Conservation (phyloP, 768 basidiomycete genomes). For the Lactifluus hygrophoroides region DNA sequence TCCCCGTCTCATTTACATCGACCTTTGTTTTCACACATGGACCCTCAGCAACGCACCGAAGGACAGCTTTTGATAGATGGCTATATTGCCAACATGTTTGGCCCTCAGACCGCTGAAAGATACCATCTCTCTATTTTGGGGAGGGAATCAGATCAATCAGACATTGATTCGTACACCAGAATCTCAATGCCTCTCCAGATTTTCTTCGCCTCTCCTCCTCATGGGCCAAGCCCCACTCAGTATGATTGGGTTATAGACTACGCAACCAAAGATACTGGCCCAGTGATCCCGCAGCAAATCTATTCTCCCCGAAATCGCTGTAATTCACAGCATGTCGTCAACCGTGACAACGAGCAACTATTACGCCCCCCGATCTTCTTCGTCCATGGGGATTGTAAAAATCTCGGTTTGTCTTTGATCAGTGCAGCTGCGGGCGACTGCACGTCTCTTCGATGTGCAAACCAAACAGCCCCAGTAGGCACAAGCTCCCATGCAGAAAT, state of each 20-base stretch:
- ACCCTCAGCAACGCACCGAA: background rate
- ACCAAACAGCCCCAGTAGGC: background rate
- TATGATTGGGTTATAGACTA: background rate
- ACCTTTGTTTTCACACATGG: background rate
- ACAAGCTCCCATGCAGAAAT: conserved; percentile 1
- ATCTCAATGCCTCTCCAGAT: too few species aligned
- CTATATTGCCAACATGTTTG: conserved; percentile 1
- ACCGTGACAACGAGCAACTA: background rate
- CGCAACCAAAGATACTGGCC: background rate
- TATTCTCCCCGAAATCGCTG: background rate
- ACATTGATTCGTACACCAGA: background rate
- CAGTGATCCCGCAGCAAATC: background rate
- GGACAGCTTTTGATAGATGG: conserved; percentile 1
- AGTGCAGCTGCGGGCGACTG: background rate
- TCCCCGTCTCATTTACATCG: background rate
- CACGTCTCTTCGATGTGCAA: background rate
- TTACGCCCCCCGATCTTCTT: conserved; percentile 11
- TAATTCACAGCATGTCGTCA: background rate
- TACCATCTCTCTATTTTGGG: background rate
- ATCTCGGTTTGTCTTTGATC: background rate
- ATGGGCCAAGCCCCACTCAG: background rate
- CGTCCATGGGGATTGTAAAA: background rate
- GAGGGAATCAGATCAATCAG: background rate
- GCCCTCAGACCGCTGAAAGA: background rate
- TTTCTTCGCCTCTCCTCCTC: background rate